Conservation (phyloP, 805 yeast genomes). For the Candida mattraensis region DNA sequence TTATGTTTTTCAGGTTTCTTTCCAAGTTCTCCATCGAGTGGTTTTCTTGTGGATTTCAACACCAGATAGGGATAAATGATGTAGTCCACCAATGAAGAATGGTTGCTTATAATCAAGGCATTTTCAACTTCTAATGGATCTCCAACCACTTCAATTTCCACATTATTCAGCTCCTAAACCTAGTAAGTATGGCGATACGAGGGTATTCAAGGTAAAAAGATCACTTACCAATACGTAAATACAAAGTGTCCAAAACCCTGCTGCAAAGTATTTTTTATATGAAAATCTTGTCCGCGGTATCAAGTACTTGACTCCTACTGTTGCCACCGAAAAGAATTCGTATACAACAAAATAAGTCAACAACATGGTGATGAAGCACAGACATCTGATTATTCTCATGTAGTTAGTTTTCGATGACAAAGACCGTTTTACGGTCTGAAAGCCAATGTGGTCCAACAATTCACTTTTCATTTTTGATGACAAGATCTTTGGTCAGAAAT, state of each 20-base stretch:
- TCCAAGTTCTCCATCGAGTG: conserved; percentile 3
- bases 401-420: conserved; percentile 10
- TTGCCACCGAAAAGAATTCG: conserved; percentile 15
- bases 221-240: conserved; percentile 29
- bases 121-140: conserved; percentile 41
- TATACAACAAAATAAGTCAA: conserved; percentile 18
- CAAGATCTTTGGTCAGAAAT: conserved; percentile 2
- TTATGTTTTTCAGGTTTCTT: conserved; percentile 5
- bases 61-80: conserved; percentile 49
- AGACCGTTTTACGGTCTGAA: conserved; percentile 13
- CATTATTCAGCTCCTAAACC: conserved; percentile 36
- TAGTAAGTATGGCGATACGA: conserved; percentile 7
- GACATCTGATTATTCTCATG: conserved; percentile 19
- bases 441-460: conserved; percentile 23
- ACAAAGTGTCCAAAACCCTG: conserved; percentile 36
- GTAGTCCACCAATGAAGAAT: conserved; percentile 67
- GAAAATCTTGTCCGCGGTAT: conserved; percentile 24
- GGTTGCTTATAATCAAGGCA: conserved; percentile 50
- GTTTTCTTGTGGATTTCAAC: conserved; percentile 20
- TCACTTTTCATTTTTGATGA: conserved; percentile 22
- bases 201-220: neutral
- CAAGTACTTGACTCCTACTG: conserved; percentile 19
- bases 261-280: conserved; percentile 24
- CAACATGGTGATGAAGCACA: conserved; percentile 23
- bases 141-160: conserved; percentile 42